A percentile compares a stretch with the other conserved stretches of the same genome.
Evolutionary conservation across 441 rosid genomes (phyloP).

Genomic region (Pelargonium exstipulatum): DNA sequence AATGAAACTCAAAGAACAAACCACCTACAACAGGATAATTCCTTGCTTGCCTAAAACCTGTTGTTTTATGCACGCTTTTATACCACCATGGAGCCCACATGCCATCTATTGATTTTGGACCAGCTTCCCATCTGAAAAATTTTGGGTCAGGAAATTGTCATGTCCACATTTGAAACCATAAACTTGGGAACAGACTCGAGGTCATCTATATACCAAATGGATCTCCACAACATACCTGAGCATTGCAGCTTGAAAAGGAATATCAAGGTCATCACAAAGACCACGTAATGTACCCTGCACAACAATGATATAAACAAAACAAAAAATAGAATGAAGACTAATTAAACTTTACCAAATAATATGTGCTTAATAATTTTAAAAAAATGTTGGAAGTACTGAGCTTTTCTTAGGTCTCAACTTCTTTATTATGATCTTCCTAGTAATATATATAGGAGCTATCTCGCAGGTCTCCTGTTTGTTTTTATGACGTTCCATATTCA

Average conservation of each 20-base stretch:
- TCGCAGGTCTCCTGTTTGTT: too few relatives aligned
- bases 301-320: conserved; percentile 9
- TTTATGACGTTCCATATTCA: too few relatives aligned
- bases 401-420: too few relatives aligned
- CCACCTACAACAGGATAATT: conserved; percentile 48
- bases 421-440: too few relatives aligned
- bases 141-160: conserved; percentile 14
- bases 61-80: conserved; percentile 52
- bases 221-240: conserved; percentile 41
- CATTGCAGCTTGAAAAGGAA: conserved; percentile 76
- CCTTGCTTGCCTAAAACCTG: conserved; percentile 39
- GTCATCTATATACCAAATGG: background rate
- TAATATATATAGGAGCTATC: too few relatives aligned
- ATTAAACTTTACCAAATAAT: conserved; percentile 6
- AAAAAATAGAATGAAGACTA: background rate
- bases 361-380: background rate
- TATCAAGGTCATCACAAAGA: conserved; percentile 71
- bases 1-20: conserved; percentile 17
- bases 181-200: background rate
- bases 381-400: background rate
- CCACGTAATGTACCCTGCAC: conserved; percentile 57
- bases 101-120: conserved; percentile 73
- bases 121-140: conserved; percentile 69
- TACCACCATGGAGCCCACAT: conserved; percentile 93
- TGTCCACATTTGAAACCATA: background rate